These are phyloP conservation scores for Trichosanthes truncata DNA, from an alignment of 306 rosid species.

Conservation along the genomic window DNA sequence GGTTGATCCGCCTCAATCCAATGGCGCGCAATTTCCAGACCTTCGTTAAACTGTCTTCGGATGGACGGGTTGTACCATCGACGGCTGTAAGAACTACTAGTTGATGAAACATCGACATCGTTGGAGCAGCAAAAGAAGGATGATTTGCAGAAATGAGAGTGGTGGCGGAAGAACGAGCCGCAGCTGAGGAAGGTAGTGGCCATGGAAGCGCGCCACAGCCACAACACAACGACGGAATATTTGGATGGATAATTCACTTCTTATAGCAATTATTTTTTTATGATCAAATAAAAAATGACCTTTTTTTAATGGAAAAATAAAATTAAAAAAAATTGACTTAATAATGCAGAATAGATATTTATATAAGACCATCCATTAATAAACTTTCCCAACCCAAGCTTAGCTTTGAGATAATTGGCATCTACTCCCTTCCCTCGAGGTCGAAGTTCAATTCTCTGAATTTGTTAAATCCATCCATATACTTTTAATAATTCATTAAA, in stretches of 20 bases:
- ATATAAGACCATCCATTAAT: too few species aligned
- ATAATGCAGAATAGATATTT: too few species aligned
- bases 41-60: slow-evolving; percentile 8
- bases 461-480: too few species aligned
- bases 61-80: slow-evolving; percentile 31
- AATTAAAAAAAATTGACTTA: too few species aligned
- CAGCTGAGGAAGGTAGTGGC: not conserved
- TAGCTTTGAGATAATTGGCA: too few species aligned
- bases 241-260: not conserved
- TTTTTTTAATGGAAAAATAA: too few species aligned
- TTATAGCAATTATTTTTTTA: not conserved
- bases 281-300: too few species aligned
- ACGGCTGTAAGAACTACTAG: slow-evolving; percentile 16
- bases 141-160: slow-evolving; percentile 11
- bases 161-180: not conserved
- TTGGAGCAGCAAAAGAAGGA: slow-evolving; percentile 21
- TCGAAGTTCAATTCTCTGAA: too few species aligned
- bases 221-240: not conserved
- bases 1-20: slow-evolving; percentile 55
- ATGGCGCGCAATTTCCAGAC: slow-evolving; percentile 37
- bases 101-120: slow-evolving; percentile 1
- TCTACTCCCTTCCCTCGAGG: too few species aligned
- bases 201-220: slow-evolving; percentile 11
- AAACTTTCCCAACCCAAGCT: too few species aligned
- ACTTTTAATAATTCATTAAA: too few species aligned